Conservation (phyloP, 2,329 filamentous ascomycete genomes). For the Sporothrix variecibatus region DNA sequence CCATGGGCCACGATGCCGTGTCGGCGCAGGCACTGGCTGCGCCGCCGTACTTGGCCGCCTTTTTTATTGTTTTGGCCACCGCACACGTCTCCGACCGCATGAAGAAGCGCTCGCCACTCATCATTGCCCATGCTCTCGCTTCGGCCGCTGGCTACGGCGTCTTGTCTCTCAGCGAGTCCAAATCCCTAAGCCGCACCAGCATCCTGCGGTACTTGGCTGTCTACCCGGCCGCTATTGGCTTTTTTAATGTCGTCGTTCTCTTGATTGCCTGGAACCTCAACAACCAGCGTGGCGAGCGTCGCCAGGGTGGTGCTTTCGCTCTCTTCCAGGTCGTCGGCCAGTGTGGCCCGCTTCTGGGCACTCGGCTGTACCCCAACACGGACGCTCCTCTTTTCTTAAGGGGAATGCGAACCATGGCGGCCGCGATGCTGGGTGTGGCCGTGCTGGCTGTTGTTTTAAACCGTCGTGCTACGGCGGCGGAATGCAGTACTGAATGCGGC, state of each 20-base stretch:
- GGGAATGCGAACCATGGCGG: slow-evolving; percentile 65
- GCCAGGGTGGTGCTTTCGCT: slow-evolving; percentile 70
- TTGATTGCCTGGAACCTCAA: slow-evolving; percentile 89
- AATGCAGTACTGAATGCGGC: slow-evolving; percentile 51
- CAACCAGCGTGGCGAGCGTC: slow-evolving; percentile 70
- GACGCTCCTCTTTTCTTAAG: slow-evolving; percentile 63
- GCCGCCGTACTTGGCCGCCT: slow-evolving; percentile 78
- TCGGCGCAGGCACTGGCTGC: slow-evolving; percentile 76
- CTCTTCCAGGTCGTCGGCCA: slow-evolving; percentile 82
- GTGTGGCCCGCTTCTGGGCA: slow-evolving; percentile 72
- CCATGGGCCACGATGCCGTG: slow-evolving; percentile 71
- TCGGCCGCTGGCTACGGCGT: slow-evolving; percentile 62
- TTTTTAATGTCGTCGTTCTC: slow-evolving; percentile 81
- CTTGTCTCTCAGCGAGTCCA: slow-evolving; percentile 59
- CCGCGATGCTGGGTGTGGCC: slow-evolving; percentile 64
- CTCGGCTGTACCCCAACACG: slow-evolving; percentile 61
- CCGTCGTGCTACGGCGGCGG: slow-evolving; percentile 53
- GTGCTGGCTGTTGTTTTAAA: slow-evolving; percentile 54
- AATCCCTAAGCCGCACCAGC: slow-evolving; percentile 41
- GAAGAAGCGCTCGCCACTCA: slow-evolving; percentile 62
- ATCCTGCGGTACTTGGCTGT: slow-evolving; percentile 70
- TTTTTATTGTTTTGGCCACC: slow-evolving; percentile 69
- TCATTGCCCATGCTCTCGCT: slow-evolving; percentile 68
- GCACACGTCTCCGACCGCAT: slow-evolving; percentile 70
- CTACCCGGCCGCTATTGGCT: slow-evolving; percentile 76